These are phyloP conservation scores for Hymenoscyphus fraxineus DNA, from an alignment of 2,329 filamentous ascomycete genomes.

Conservation along the genomic window DNA sequence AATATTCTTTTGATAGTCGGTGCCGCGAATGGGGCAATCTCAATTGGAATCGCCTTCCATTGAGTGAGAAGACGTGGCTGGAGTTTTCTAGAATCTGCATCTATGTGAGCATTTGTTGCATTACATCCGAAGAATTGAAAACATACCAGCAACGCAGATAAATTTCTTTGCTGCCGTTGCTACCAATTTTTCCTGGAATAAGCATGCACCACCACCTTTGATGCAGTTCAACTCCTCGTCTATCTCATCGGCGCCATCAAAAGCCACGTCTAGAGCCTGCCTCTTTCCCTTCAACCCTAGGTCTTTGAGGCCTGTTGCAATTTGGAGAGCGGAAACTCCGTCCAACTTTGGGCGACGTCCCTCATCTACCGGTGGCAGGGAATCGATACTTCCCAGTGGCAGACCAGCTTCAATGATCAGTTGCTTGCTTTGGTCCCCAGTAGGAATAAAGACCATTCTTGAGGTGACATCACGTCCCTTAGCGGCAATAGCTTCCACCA, in stretches of 20 bases:
- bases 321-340: conserved; percentile 61
- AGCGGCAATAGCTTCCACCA: conserved; percentile 73
- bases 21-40: conserved; percentile 83
- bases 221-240: conserved; percentile 94
- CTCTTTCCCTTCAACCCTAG: conserved; percentile 36
- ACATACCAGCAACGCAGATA: conserved; percentile 74
- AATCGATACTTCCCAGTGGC: conserved; percentile 54
- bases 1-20: conserved; percentile 73
- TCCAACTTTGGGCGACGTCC: conserved; percentile 24
- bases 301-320: conserved; percentile 47
- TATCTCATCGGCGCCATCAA: conserved; percentile 96
- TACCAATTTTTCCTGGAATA: conserved; percentile 97
- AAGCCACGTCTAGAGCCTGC: conserved; percentile 75
- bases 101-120: conserved; percentile 9
- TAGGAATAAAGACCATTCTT: conserved; percentile 76
- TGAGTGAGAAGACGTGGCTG: conserved; percentile 67
- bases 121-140: neutral
- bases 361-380: conserved; percentile 32
- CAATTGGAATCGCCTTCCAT: conserved; percentile 88
- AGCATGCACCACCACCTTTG: conserved; percentile 94
- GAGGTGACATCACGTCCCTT: conserved; percentile 52
- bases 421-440: conserved; percentile 69
- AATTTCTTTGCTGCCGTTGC: conserved; percentile 81
- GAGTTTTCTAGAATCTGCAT: conserved; percentile 83
- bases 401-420: conserved; percentile 79